Evolutionary conservation across 2,329 filamentous ascomycete genomes (phyloP).

Genomic region (Cladosporium sp.): DNA sequence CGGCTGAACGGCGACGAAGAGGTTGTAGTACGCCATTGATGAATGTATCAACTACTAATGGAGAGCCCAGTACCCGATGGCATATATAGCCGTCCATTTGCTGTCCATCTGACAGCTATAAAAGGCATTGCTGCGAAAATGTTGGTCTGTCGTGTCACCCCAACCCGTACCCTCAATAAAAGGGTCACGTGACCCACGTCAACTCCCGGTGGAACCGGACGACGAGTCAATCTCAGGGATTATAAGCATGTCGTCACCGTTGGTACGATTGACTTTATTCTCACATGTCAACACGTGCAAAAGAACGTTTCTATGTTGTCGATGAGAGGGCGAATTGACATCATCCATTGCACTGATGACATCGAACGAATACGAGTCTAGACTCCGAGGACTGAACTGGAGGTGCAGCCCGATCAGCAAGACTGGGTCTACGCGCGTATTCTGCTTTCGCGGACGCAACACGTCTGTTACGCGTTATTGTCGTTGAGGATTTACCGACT

Average conservation of each 20-base stretch:
- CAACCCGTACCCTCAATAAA: background rate
- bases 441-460: background rate
- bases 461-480: background rate
- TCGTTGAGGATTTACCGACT: background rate
- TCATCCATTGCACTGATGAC: background rate
- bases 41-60: no score
- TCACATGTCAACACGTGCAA: background rate
- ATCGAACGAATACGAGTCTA: background rate
- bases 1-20: no score
- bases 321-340: background rate
- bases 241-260: background rate
- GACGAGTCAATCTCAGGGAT: background rate
- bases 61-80: background rate
- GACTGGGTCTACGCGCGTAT: conserved; percentile 1
- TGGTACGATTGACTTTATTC: background rate
- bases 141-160: background rate
- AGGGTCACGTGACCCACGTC: background rate
- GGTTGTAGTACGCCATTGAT: no score
- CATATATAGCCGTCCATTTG: background rate
- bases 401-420: background rate
- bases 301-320: background rate
- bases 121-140: background rate
- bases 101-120: background rate
- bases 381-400: background rate
- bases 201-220: no score